Percentiles rank a stretch among this genome's conserved stretches.
These are phyloP conservation scores for Ceratobasidium sp. DNA, from an alignment of 1,284 basidiomycete genomes.

Conservation along the genomic window DNA sequence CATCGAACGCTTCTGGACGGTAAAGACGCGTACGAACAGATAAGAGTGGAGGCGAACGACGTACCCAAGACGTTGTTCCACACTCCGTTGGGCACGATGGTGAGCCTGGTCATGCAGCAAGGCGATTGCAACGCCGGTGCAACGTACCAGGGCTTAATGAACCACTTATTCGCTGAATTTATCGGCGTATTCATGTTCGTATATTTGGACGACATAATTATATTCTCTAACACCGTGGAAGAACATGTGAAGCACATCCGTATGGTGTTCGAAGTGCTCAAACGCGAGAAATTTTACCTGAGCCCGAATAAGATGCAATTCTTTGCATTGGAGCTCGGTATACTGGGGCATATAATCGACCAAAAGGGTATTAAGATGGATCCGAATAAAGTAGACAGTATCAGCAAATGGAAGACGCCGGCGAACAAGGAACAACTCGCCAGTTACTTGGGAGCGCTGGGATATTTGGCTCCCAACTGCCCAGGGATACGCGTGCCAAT, in stretches of 20 bases:
- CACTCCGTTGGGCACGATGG: slow-evolving; percentile 59
- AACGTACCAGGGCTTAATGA: slow-evolving; percentile 59
- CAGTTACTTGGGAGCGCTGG: slow-evolving; percentile 44
- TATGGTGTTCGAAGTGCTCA: slow-evolving; percentile 41
- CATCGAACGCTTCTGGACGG: slow-evolving; percentile 54
- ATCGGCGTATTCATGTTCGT: slow-evolving; percentile 53
- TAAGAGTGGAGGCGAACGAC: slow-evolving; percentile 54
- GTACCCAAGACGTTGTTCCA: slow-evolving; percentile 52
- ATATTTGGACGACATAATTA: slow-evolving; percentile 58
- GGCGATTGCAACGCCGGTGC: slow-evolving; percentile 59
- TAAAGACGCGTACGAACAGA: slow-evolving; percentile 58
- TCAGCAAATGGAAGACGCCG: slow-evolving; percentile 46
- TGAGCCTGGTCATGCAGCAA: slow-evolving; percentile 58
- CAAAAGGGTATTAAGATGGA: slow-evolving; percentile 53
- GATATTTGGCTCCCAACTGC: slow-evolving; percentile 39
- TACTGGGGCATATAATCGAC: slow-evolving; percentile 58
- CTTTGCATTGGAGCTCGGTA: background rate
- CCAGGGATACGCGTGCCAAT: slow-evolving; percentile 49
- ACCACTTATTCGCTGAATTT: slow-evolving; percentile 53
- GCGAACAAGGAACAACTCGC: slow-evolving; percentile 43
- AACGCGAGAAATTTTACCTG: slow-evolving; percentile 41
- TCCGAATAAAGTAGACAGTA: slow-evolving; percentile 41
- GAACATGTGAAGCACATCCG: slow-evolving; percentile 45
- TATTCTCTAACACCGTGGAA: slow-evolving; percentile 45
- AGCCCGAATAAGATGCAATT: slow-evolving; percentile 22